Base-by-base conservation (phyloP, 2,329 filamentous ascomycete genomes). In the Alternaria incomplexa region DNA sequence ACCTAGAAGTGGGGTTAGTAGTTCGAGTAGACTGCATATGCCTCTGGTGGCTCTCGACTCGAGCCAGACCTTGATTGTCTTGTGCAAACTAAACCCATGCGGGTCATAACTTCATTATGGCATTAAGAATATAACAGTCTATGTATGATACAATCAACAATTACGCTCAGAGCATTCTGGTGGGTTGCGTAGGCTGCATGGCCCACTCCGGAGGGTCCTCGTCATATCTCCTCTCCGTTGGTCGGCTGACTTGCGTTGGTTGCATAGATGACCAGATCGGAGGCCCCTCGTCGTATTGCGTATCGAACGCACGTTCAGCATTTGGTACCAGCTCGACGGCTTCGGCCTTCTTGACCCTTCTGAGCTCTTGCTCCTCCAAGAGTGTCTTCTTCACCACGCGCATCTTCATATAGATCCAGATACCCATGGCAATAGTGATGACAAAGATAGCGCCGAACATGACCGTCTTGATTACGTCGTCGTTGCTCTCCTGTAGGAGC, bases 361-460 rank as follows among this genome's bases (percentile, higher is more conserved):
- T 64, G 36, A 66, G 26, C 47, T 70, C 71, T 61, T 78, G 76
- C 68, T 78, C 77, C n/a, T 78, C 76, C 5, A 78, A 43, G 17
- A 79, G 47, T 9, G 73, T 47, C 45, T 72, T 72, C 68, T 79
- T 79, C 36, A 79, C 69, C 22, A 65, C 71, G 23, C 66, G 62
- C 77, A 79, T 78, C 66, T 77, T 77, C 28, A 73, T 58, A 66
- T 72, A 79, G 17, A 78, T 78, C 73, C 74, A 79, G 4, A 68
- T 64, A 4, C 71, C 76, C 66, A 79, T 69, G 6, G 63, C 66
- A 30, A 78, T 54, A 1, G 76, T 79, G 36, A 78, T 71, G 26
- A 76, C 22, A 36, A 74, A 73, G 7, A 79, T 69, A 25, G 61
- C 55, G n/a, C 64, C 71, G 28, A 79, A 79, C 69, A 77, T 75